Base-by-base conservation (phyloP, 257 asterid genomes). In the Solanum corneliomulleri region DNA sequence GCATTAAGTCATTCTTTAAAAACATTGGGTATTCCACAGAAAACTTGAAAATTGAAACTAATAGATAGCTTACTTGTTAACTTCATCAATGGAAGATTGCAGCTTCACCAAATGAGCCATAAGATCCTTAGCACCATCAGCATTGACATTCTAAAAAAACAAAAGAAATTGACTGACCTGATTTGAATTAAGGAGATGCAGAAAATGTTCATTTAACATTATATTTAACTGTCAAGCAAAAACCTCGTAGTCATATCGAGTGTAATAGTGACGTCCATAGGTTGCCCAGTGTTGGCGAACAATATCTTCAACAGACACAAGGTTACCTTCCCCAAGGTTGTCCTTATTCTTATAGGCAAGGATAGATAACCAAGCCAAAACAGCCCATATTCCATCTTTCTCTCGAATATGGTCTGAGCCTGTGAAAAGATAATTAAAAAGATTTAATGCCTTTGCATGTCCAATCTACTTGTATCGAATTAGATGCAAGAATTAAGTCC, bases 341-440 rank as follows among this genome's bases (percentile, higher is more conserved):
- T 94, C 96, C 89, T 94, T 97, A 90, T 97, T 97, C 92, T 91
- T 97, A 86, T 93, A 92, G 86, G 99, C 99, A 89, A 97, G 91
- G 86, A 97, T 97, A 85, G 98, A 93, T 72, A 97, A 89, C 99
- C 99, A 97, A 81, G 98, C 98, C 92, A 97, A 94, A 86, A 97
- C 99, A 86, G 99, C 99, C 99, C 99, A 97, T 87, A 97, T 95
- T 89, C 99, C 99, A 90, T 97, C 99, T 88, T 97, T 97, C 92
- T 97, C 99, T 11, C 99, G 98, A 45, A 97, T 95, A 90, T 97
- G 99, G 90, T 97, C 99, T 15, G 99, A 97, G 84, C 99, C 99
- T 95, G 94, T 87, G 62, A 75, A 75, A 84, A 87, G 60, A 85
- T 69, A 60, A 72, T 76, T 21, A 72, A 85, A 47, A 21, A 86